Base-by-base conservation (phyloP, 2,329 filamentous ascomycete genomes). In the Metarhizium robertsii region DNA sequence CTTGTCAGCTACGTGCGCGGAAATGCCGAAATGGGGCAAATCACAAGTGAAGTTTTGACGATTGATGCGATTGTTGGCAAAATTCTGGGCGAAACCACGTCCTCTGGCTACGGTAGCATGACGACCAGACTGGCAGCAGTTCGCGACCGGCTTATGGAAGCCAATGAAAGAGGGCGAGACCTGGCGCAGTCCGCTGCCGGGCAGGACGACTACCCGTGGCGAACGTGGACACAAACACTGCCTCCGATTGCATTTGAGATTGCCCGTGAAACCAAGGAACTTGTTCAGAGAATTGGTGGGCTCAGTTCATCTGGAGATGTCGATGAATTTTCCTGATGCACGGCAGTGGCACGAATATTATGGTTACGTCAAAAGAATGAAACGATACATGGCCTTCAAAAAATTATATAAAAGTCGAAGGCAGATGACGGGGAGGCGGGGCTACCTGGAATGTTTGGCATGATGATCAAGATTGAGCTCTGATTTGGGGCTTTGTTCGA, bases 201-300 rank as follows among this genome's bases (percentile, higher is more conserved):
- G 18, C 75, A 75, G 45, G 73, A 80, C 50, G 75, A 78, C 54
- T 73, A 76, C 58, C 77, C 81, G 60, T 84, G 81, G 81, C 77
- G 76, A 59, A 76, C 78, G 65, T 86, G 86, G 75, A 86, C 80
- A 54, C 84, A 87, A 67, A 85, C 82, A 32, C 73, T 95, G 52
- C 89, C 89, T 11, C 32, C 32, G 2, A 84, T 94, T 61, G 89
- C 89, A n/a, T 95, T 95, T 70, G 87, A 90, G 70, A 87, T 92
- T 66, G 90, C 88, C 6, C 79, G 87, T 57, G 87, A 91, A 70
- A 88, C 87, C 53, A 94, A 92, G 75, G 89, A 88, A 67, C 73
- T 90, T 57, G 69, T 70, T 29, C 72, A 76, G 60, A 67, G 67
- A n/a, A 67, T 78, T 11, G 74, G 72, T 55, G 67, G 67, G 61